A percentile compares a stretch with the other conserved stretches of the same genome.
Conservation (phyloP, 2,329 filamentous ascomycete species). For the Cadophora malorum region DNA sequence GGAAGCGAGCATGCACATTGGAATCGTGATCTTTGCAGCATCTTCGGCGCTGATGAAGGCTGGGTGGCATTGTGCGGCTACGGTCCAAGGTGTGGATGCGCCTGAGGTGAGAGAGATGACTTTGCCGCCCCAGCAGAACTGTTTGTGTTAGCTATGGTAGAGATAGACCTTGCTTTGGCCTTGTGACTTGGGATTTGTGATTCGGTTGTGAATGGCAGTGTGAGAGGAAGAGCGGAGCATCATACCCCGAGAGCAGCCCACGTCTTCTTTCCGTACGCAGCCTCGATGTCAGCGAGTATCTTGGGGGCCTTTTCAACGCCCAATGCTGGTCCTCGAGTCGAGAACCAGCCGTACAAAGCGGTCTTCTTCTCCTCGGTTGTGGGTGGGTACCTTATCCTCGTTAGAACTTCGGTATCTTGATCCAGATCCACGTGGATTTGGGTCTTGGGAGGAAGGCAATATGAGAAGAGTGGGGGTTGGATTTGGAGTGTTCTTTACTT, state of each 20-base stretch:
- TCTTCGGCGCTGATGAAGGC: conserved; percentile 68
- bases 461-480: not conserved
- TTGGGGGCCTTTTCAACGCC: conserved; percentile 56
- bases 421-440: not conserved
- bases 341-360: conserved; percentile 26
- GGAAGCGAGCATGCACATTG: conserved; percentile 67
- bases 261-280: conserved; percentile 60
- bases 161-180: not conserved
- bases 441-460: too few species aligned
- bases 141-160: not conserved
- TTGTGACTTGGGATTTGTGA: not conserved
- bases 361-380: conserved; percentile 28
- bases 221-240: not conserved
- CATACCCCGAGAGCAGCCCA: conserved; percentile 35
- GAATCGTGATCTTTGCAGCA: conserved; percentile 63
- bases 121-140: conserved; percentile 43
- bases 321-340: conserved; percentile 40
- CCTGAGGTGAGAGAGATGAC: conserved; percentile 36
- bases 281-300: conserved; percentile 53
- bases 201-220: not conserved
- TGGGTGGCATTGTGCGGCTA: conserved; percentile 59
- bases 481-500: conserved; percentile 54
- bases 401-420: conserved; percentile 4
- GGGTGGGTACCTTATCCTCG: conserved; percentile 26
- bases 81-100: conserved; percentile 52